These are phyloP conservation scores for Didymella exigua DNA, from an alignment of 2,329 filamentous ascomycete species.

Conservation along the genomic window DNA sequence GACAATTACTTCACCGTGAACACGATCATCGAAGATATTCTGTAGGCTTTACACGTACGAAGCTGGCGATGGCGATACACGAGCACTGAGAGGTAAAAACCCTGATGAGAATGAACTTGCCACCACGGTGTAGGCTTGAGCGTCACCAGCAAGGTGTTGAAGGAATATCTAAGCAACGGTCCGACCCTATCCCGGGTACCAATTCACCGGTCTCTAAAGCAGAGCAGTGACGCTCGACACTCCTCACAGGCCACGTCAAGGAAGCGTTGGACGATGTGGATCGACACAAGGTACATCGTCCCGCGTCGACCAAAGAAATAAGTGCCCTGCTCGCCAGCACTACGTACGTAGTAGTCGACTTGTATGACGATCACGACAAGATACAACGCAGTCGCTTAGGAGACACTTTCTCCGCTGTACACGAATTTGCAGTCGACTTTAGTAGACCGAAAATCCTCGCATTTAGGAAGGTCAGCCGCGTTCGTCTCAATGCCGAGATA, in stretches of 20 bases:
- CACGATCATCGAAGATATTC: too few relatives aligned
- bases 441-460: not conserved
- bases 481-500: not conserved
- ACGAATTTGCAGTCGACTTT: not conserved
- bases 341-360: not conserved
- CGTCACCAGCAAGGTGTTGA: too few relatives aligned
- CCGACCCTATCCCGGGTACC: not conserved
- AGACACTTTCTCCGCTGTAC: not conserved
- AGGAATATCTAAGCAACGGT: too few relatives aligned
- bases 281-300: not conserved
- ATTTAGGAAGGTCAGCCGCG: not conserved
- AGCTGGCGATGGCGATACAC: too few relatives aligned
- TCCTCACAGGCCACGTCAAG: not conserved
- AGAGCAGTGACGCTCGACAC: not conserved
- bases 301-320: not conserved
- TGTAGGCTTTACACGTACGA: too few relatives aligned
- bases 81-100: too few relatives aligned
- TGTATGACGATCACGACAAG: not conserved
- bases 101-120: too few relatives aligned
- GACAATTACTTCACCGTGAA: too few relatives aligned
- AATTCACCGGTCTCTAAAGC: not conserved
- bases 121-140: too few relatives aligned
- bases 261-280: not conserved
- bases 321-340: not conserved
- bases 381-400: not conserved